Conservation (phyloP, 495 filamentous ascomycete species). For the Pyrenula massariospora region DNA sequence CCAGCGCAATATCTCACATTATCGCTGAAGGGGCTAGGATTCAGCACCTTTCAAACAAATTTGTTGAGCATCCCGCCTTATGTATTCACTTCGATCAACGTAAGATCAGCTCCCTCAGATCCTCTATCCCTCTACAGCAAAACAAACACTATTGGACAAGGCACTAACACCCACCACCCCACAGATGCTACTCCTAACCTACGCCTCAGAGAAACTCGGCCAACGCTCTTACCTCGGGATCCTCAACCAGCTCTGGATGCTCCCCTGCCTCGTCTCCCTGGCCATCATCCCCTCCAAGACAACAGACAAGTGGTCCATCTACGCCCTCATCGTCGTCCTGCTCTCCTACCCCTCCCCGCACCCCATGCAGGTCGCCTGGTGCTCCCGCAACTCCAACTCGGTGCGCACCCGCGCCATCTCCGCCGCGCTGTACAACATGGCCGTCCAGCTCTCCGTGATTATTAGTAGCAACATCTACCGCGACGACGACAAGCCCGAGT, state of each 20-base stretch:
- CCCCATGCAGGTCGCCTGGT: conserved; percentile 25
- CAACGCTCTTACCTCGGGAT: conserved; percentile 35
- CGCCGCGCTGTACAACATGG: conserved; percentile 45
- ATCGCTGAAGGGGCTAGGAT: conserved; percentile 37
- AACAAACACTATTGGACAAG: background rate
- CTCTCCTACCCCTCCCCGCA: conserved; percentile 38
- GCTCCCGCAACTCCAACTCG: conserved; percentile 40
- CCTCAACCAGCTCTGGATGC: conserved; percentile 36
- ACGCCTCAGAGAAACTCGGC: conserved; percentile 34
- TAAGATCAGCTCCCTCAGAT: background rate
- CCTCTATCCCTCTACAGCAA: background rate
- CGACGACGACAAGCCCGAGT: conserved; percentile 47
- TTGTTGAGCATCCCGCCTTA: background rate
- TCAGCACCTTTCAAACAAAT: conserved; percentile 14
- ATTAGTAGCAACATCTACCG: conserved; percentile 45
- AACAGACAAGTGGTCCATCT: conserved; percentile 42
- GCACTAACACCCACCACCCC: conserved; percentile 1
- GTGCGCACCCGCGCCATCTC: conserved; percentile 45
- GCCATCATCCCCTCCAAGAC: conserved; percentile 29
- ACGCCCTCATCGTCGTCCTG: conserved; percentile 42
- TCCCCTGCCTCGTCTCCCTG: conserved; percentile 47
- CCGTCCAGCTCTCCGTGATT: conserved; percentile 34
- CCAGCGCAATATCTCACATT: conserved; percentile 34
- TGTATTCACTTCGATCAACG: background rate
- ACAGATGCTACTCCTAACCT: conserved; percentile 32